Conservation (phyloP, 2,329 filamentous ascomycete species). For the Drechmeria coniospora region DNA sequence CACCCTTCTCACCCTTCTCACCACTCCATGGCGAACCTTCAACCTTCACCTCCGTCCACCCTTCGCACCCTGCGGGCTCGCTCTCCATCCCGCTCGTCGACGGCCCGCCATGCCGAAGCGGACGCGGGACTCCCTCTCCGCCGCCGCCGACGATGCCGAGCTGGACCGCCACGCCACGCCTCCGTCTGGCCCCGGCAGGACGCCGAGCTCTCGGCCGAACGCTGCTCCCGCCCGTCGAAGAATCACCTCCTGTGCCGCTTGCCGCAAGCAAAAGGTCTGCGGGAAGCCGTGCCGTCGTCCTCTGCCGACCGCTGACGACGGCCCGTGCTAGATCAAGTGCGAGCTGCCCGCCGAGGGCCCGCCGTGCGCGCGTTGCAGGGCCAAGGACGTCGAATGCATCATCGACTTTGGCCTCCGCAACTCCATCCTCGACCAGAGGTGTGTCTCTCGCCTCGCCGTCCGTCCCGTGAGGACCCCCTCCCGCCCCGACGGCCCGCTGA, state of each 20-base stretch:
- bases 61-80: too few species aligned
- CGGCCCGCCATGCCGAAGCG: too few species aligned
- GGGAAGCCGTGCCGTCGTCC: background rate
- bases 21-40: too few species aligned
- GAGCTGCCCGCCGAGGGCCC: constrained; percentile 2
- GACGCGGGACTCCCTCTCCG: too few species aligned
- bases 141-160: too few species aligned
- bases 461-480: background rate
- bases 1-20: too few species aligned
- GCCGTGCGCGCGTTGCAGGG: constrained; percentile 3
- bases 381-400: constrained; percentile 3
- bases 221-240: background rate
- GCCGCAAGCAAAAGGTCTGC: constrained; percentile 2
- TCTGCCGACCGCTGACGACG: background rate
- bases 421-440: constrained; percentile 3
- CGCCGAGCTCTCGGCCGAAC: too few species aligned
- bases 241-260: constrained; percentile 1
- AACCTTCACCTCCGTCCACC: too few species aligned
- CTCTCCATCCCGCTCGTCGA: too few species aligned
- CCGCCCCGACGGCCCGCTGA: background rate
- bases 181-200: too few species aligned
- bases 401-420: constrained; percentile 3
- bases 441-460: background rate
- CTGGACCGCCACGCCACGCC: too few species aligned
- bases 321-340: constrained; percentile 2